A percentile compares a stretch with the other conserved stretches of the same genome.
Conservation (phyloP, 305 asterid genomes). For the Fraxinus velutina region DNA sequence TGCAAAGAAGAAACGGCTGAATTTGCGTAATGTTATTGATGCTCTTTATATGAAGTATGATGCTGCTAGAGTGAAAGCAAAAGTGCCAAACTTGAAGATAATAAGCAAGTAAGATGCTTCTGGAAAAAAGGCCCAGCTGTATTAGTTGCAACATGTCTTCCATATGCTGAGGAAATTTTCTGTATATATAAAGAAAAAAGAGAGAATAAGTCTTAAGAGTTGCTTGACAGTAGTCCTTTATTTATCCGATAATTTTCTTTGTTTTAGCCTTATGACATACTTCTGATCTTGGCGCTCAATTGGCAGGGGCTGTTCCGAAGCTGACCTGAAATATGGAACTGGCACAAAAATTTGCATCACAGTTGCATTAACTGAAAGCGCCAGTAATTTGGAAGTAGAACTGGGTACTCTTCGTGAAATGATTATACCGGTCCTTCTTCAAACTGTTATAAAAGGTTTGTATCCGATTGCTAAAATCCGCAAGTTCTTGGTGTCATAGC, state of each 20-base stretch:
- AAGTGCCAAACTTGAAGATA: slow-evolving; percentile 52
- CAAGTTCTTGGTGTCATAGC: not conserved
- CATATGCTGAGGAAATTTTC: slow-evolving; percentile 2
- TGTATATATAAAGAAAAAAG: not conserved
- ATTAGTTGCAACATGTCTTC: slow-evolving; percentile 1
- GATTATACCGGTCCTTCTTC: slow-evolving; percentile 69
- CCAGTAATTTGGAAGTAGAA: slow-evolving; percentile 31
- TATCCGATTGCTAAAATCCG: not conserved
- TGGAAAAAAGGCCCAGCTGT: slow-evolving; percentile 1
- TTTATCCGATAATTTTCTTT: slow-evolving; percentile 6
- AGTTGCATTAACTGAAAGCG: slow-evolving; percentile 45
- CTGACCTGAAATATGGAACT: slow-evolving; percentile 25
- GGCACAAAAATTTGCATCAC: slow-evolving; percentile 53
- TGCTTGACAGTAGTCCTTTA: slow-evolving; percentile 5
- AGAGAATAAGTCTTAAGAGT: slow-evolving; percentile 1
- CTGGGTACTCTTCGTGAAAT: slow-evolving; percentile 60
- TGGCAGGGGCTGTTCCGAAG: slow-evolving; percentile 57
- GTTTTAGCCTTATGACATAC: slow-evolving; percentile 14
- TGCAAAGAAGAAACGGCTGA: slow-evolving; percentile 49
- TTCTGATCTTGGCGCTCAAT: slow-evolving; percentile 30
- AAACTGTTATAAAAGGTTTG: slow-evolving; percentile 75
- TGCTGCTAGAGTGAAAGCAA: slow-evolving; percentile 37
- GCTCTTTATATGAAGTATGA: slow-evolving; percentile 50
- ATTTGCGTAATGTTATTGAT: slow-evolving; percentile 42
- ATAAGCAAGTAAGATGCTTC: slow-evolving; percentile 53